Conservation (phyloP, 306 rosid species). For the Ziziphus jujuba region DNA sequence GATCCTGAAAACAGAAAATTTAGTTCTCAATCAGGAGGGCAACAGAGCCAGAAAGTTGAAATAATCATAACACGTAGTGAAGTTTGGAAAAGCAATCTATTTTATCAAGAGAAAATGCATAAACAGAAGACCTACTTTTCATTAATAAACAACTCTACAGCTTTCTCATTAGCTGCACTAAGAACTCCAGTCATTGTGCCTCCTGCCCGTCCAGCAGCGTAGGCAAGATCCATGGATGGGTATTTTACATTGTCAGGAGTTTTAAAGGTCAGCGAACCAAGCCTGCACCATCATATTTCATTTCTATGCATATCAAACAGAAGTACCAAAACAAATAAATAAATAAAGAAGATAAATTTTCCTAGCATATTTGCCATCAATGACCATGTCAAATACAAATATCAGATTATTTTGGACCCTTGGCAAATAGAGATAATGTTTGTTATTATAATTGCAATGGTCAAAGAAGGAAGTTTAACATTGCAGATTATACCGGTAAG, state of each 20-base stretch:
- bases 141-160: slow-evolving; percentile 91
- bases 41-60: not conserved
- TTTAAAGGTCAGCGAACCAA: slow-evolving; percentile 90
- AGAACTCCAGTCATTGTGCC: slow-evolving; percentile 99
- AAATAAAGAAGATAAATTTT: not conserved
- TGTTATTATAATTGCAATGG: too few species aligned
- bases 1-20: slow-evolving; percentile 53
- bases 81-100: slow-evolving; percentile 3
- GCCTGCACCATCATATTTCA: slow-evolving; percentile 59
- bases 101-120: not conserved
- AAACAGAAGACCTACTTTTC: slow-evolving; percentile 59
- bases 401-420: too few species aligned
- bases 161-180: slow-evolving; percentile 99
- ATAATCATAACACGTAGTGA: not conserved
- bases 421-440: too few species aligned
- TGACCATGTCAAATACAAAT: too few species aligned
- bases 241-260: slow-evolving; percentile 87
- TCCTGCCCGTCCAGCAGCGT: slow-evolving; percentile 96
- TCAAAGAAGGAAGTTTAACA: not conserved
- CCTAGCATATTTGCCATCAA: too few species aligned
- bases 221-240: slow-evolving; percentile 97
- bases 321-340: not conserved
- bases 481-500: not conserved
- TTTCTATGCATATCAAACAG: slow-evolving; percentile 16
- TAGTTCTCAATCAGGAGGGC: slow-evolving; percentile 11